These are phyloP conservation scores for Cladosporium sp. DNA, from an alignment of 2,329 filamentous ascomycete genomes.

Conservation along the genomic window DNA sequence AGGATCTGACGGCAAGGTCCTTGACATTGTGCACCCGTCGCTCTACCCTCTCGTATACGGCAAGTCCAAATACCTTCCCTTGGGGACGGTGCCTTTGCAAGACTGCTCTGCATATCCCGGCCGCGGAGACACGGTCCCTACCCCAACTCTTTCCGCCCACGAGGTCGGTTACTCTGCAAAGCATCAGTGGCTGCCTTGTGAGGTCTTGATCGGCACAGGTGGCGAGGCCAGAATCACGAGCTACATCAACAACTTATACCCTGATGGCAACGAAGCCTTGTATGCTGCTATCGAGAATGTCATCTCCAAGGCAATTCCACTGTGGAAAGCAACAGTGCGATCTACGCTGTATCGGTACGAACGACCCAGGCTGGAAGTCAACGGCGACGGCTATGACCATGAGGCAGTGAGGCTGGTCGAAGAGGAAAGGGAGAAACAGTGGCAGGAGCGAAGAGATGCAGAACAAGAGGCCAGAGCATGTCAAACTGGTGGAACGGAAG, in stretches of 20 bases:
- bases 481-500: too few relatives aligned
- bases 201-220: slow-evolving; percentile 27
- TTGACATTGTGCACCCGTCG: slow-evolving; percentile 66
- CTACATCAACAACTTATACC: slow-evolving; percentile 39
- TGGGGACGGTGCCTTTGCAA: slow-evolving; percentile 31
- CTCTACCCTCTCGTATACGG: slow-evolving; percentile 63
- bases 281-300: slow-evolving; percentile 33
- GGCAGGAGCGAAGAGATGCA: background rate
- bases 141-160: background rate
- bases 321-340: slow-evolving; percentile 32
- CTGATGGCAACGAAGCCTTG: slow-evolving; percentile 26
- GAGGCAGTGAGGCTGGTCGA: background rate
- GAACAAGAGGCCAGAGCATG: background rate
- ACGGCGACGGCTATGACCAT: background rate
- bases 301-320: slow-evolving; percentile 30
- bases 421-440: too few relatives aligned
- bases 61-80: slow-evolving; percentile 45
- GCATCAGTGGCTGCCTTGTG: slow-evolving; percentile 37
- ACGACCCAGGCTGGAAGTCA: background rate
- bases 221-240: slow-evolving; percentile 29
- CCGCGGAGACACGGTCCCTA: slow-evolving; percentile 26
- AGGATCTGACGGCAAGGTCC: slow-evolving; percentile 56
- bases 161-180: slow-evolving; percentile 26
- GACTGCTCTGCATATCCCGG: too few relatives aligned
- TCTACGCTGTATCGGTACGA: background rate